These are phyloP conservation scores for Candida glucosophila DNA, from an alignment of 1,139 yeast genomes.

Conservation along the genomic window DNA sequence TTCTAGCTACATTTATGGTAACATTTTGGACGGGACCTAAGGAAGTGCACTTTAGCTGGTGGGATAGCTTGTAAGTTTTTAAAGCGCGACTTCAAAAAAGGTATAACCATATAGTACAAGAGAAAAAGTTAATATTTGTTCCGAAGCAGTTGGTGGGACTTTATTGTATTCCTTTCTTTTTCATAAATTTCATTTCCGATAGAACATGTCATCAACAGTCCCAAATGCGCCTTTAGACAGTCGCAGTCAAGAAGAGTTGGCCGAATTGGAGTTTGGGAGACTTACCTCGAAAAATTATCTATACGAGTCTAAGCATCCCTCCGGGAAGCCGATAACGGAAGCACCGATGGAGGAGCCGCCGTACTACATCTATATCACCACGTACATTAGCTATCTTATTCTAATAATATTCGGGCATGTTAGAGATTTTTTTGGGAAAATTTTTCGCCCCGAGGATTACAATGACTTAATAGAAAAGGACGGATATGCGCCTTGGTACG, in stretches of 20 bases:
- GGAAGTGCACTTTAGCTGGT: too few species aligned
- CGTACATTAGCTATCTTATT: conserved; percentile 76
- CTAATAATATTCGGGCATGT: conserved; percentile 84
- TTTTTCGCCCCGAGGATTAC: conserved; percentile 57
- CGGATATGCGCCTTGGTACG: conserved; percentile 95
- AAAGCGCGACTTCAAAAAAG: too few species aligned
- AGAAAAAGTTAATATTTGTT: too few species aligned
- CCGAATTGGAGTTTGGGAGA: conserved; percentile 58
- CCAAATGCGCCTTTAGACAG: conserved; percentile 44
- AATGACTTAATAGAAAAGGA: conserved; percentile 64
- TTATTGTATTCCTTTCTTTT: too few species aligned
- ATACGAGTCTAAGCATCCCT: conserved; percentile 43
- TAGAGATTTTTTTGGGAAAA: conserved; percentile 78
- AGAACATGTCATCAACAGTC: conserved; percentile 15
- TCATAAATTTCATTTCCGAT: too few species aligned
- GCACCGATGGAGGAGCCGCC: conserved; percentile 82
- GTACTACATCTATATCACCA: conserved; percentile 64
- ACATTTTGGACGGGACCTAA: too few species aligned
- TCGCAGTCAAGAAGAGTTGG: conserved; percentile 41
- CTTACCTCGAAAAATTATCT: conserved; percentile 50
- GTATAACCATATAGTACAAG: too few species aligned
- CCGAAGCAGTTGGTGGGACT: too few species aligned
- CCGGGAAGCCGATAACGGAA: conserved; percentile 46
- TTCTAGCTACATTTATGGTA: too few species aligned
- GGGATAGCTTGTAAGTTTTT: too few species aligned